These are phyloP conservation scores for Cercophora newfieldiana DNA, from an alignment of 495 filamentous ascomycete species.

Conservation along the genomic window DNA sequence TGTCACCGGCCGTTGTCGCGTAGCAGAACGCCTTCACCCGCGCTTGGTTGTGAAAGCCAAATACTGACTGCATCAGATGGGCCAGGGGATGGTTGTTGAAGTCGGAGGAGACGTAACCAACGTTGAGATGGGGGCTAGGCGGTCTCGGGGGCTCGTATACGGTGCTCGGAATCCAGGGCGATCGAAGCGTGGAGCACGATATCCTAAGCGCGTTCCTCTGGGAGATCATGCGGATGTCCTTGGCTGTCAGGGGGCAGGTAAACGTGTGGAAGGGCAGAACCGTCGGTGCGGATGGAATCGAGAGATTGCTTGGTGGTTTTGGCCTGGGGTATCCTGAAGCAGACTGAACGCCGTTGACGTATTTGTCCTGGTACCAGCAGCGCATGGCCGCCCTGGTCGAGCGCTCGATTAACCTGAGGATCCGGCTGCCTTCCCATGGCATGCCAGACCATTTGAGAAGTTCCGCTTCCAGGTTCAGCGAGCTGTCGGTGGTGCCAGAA, in stretches of 20 bases:
- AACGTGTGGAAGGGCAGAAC: slow-evolving; percentile 99
- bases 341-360: slow-evolving; percentile 63
- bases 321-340: slow-evolving; percentile 68
- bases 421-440: slow-evolving; percentile 83
- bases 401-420: slow-evolving; percentile 85
- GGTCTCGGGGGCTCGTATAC: slow-evolving; percentile 84
- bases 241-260: slow-evolving; percentile 88
- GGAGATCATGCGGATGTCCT: slow-evolving; percentile 92
- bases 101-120: slow-evolving; percentile 96
- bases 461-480: slow-evolving; percentile 36
- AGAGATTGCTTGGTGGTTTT: slow-evolving; percentile 69
- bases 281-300: slow-evolving; percentile 87
- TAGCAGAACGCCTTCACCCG: slow-evolving; percentile 89
- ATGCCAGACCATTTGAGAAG: slow-evolving; percentile 71
- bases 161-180: slow-evolving; percentile 79
- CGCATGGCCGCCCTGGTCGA: slow-evolving; percentile 73
- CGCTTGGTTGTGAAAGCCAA: slow-evolving; percentile 78
- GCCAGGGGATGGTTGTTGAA: slow-evolving; percentile 99
- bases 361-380: slow-evolving; percentile 86
- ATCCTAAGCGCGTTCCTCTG: slow-evolving; percentile 93
- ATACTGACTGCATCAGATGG: slow-evolving; percentile 98
- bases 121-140: slow-evolving; percentile 77
- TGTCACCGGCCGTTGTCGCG: slow-evolving; percentile 92
- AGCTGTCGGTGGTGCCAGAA: slow-evolving; percentile 25
- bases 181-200: slow-evolving; percentile 80